Base-by-base conservation (phyloP, 768 basidiomycete species). In the Tricholoma hemisulphureum region DNA sequence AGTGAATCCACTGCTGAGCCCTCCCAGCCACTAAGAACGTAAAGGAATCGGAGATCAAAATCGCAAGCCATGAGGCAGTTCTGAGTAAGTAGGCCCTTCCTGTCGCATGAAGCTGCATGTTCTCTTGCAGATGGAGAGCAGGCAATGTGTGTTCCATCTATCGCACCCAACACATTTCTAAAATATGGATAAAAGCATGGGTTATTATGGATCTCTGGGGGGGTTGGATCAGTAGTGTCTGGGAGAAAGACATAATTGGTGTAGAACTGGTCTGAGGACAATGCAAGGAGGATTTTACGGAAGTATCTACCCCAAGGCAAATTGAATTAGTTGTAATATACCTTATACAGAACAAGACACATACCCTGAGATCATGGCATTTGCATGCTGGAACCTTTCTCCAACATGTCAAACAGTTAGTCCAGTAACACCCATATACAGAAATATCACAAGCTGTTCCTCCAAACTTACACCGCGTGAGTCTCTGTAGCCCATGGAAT, bases 1-100 rank as follows among this genome's bases (percentile, higher is more conserved):
- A 13, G 10, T 3, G 61, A 52, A 67, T 74, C 69, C 11, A 65
- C 45, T 8, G 64, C 63, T 11, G 63, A 65, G 0, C 71, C 71
- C 21, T 75, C 73, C 69, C 69, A 74, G 1, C 72, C 66, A 29
- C 61, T 67, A 2, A 73, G 58, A 4, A 63, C 16, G 55, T 71
- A 72, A 4, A 51, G 48, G 50, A 75, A 75, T 0, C 26, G 18
- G 3, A 75, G 18, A 26, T 66, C 45, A 45, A 72, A 72, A 2
- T 60, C 58, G 23, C 67, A 74, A 6, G 55, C 58, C 9, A 67
- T 66, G 2, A 76, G 64, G 11, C 49, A 59, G 46, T 75, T 74
- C 39, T 73, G 71, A 1, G 71, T 63, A 3, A 71, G 21, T 2
- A 26, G 6, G 4, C 66, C 64, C 49, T 67, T 65, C 1, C 54